Percentiles rank a stretch among this genome's conserved stretches.
These are phyloP conservation scores for Malus hybrid DNA, from an alignment of 331 rosid genomes.

Conservation along the genomic window DNA sequence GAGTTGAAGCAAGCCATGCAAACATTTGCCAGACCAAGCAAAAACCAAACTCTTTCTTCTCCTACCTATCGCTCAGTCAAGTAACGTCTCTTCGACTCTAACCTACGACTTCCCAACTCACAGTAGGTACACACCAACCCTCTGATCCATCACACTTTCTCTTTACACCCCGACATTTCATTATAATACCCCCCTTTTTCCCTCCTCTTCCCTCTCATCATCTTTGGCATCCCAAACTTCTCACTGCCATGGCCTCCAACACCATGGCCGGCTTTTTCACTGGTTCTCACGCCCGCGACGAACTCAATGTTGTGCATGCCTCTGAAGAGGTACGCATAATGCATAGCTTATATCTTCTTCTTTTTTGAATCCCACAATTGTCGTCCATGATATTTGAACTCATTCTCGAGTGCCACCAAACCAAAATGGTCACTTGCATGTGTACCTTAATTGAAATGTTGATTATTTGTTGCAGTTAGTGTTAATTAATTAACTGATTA, in stretches of 20 bases:
- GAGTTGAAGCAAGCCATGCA: conserved; percentile 20
- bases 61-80: neutral
- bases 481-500: neutral
- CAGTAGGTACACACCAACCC: conserved; percentile 46
- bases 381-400: neutral
- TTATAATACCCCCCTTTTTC: conserved; percentile 26
- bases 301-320: conserved; percentile 23
- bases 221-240: neutral
- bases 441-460: neutral
- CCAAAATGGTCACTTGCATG: neutral
- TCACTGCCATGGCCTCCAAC: conserved; percentile 47
- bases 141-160: neutral
- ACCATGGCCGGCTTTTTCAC: conserved; percentile 71
- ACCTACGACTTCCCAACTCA: conserved; percentile 71
- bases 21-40: conserved; percentile 20
- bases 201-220: conserved; percentile 10
- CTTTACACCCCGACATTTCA: conserved; percentile 21
- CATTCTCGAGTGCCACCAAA: neutral
- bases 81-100: conserved; percentile 69
- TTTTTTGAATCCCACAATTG: too few relatives aligned
- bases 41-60: conserved; percentile 8
- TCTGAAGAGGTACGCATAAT: conserved; percentile 10
- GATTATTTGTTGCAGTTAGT: neutral
- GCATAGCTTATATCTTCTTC: too few relatives aligned
- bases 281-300: conserved; percentile 49